These are phyloP conservation scores for Rosa multiflora DNA, from an alignment of 306 rosid species.

Conservation along the genomic window DNA sequence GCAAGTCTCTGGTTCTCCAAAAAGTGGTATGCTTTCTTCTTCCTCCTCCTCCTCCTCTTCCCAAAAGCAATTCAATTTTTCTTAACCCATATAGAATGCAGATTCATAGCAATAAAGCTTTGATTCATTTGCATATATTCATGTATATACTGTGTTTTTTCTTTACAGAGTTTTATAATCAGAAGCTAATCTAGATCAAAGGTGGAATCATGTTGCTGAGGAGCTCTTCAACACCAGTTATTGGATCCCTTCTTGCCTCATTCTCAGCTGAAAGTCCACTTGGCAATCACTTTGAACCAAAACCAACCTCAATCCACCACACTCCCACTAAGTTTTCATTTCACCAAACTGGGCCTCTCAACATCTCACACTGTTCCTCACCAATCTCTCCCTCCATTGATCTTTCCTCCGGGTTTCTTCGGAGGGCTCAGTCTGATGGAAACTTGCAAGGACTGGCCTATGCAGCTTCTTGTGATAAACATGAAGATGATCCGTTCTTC, in stretches of 20 bases:
- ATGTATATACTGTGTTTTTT: not conserved
- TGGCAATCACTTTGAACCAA: constrained; percentile 37
- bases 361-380: constrained; percentile 56
- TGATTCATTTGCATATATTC: not conserved
- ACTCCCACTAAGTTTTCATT: constrained; percentile 34
- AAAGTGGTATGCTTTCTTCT: constrained; percentile 6
- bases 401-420: constrained; percentile 49
- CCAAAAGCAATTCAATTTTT: not conserved
- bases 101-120: not conserved
- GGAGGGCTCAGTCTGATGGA: constrained; percentile 85
- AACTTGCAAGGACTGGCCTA: constrained; percentile 57
- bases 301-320: constrained; percentile 34
- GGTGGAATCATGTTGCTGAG: constrained; percentile 61
- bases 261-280: constrained; percentile 51
- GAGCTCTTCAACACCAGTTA: constrained; percentile 88
- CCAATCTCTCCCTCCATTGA: constrained; percentile 75
- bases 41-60: not conserved
- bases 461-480: constrained; percentile 28
- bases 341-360: constrained; percentile 38
- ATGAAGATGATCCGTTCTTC: constrained; percentile 43
- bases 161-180: constrained; percentile 12
- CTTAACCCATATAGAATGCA: not conserved
- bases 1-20: not conserved
- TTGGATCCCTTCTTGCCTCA: constrained; percentile 69
- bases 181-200: not conserved